These are phyloP conservation scores for Phytophthora capsici DNA, from an alignment of 352 stramenopile genomes.

Conservation along the genomic window DNA sequence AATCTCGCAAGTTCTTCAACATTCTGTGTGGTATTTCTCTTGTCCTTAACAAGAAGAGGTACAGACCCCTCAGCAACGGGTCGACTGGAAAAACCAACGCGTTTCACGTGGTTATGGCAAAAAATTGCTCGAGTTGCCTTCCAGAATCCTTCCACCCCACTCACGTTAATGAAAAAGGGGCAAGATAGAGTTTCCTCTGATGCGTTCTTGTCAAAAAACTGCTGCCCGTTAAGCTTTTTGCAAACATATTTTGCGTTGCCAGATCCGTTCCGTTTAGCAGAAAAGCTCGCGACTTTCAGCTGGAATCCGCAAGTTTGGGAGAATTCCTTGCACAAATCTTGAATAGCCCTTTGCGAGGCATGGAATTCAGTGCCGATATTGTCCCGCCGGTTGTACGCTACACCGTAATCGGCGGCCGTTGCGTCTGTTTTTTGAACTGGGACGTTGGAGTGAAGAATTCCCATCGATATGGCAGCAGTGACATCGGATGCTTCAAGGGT, in stretches of 20 bases:
- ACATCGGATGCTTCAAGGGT: too few species aligned
- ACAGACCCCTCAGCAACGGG: background rate
- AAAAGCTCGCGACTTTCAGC: background rate
- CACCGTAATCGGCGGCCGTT: conserved; percentile 8
- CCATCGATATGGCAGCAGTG: too few species aligned
- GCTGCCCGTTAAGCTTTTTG: conserved; percentile 24
- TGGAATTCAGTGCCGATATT: background rate
- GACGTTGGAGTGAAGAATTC: too few species aligned
- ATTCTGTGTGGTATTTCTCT: conserved; percentile 15
- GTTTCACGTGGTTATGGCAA: conserved; percentile 23
- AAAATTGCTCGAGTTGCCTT: conserved; percentile 10
- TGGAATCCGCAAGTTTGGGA: conserved; percentile 1
- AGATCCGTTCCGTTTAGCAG: background rate
- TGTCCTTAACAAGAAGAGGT: background rate
- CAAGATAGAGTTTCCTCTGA: background rate
- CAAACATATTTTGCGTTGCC: conserved; percentile 33
- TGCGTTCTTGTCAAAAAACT: conserved; percentile 11
- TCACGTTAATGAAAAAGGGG: conserved; percentile 1
- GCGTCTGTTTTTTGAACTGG: too few species aligned
- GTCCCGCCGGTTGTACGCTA: background rate
- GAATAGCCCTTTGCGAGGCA: conserved; percentile 2
- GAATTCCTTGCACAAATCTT: conserved; percentile 6
- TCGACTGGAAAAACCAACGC: conserved; percentile 2
- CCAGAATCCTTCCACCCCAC: background rate
- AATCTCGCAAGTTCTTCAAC: background rate